phyloP scores from a whole-genome alignment of 768 basidiomycete species.

The Russula dissimulans region DNA sequence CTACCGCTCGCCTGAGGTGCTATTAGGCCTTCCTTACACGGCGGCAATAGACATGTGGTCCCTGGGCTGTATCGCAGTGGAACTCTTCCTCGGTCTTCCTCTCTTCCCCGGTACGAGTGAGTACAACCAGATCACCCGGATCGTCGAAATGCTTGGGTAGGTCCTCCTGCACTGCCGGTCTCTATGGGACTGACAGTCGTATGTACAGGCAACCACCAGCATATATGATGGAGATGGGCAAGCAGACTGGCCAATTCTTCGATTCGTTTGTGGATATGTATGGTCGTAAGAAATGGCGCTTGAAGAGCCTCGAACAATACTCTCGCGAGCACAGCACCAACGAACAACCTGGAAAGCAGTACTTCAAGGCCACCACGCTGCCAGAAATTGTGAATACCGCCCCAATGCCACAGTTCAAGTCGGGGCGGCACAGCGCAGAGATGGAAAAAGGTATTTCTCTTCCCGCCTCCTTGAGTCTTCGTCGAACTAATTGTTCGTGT shows the following conservation, averaged over 20 bases:
- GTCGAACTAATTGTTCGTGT: background rate
- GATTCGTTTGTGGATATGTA: conserved; percentile 65
- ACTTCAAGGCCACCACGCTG: conserved; percentile 89
- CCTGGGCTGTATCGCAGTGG: conserved; percentile 95
- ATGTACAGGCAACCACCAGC: conserved; percentile 67
- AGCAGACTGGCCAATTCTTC: conserved; percentile 92
- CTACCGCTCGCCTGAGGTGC: conserved; percentile 95
- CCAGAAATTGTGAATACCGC: conserved; percentile 96
- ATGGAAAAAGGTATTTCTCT: conserved; percentile 69
- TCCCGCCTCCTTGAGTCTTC: background rate
- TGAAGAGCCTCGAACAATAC: conserved; percentile 93
- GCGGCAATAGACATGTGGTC: conserved; percentile 99
- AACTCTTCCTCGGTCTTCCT: conserved; percentile 92
- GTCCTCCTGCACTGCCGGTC: conserved; percentile 25
- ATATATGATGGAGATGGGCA: conserved; percentile 93
- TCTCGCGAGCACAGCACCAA: conserved; percentile 90
- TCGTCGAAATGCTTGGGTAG: conserved; percentile 97
- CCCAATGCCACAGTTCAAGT: conserved; percentile 82
- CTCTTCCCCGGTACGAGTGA: conserved; percentile 98
- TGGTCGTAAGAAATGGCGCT: conserved; percentile 73
- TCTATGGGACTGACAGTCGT: background rate
- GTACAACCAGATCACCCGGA: conserved; percentile 95
- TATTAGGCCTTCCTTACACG: conserved; percentile 90
- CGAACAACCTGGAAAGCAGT: conserved; percentile 98
- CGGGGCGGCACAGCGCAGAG: conserved; percentile 58